Evolutionary conservation across 108 stramenopile species (phyloP).

Genomic region (Craspedostauros australis): DNA sequence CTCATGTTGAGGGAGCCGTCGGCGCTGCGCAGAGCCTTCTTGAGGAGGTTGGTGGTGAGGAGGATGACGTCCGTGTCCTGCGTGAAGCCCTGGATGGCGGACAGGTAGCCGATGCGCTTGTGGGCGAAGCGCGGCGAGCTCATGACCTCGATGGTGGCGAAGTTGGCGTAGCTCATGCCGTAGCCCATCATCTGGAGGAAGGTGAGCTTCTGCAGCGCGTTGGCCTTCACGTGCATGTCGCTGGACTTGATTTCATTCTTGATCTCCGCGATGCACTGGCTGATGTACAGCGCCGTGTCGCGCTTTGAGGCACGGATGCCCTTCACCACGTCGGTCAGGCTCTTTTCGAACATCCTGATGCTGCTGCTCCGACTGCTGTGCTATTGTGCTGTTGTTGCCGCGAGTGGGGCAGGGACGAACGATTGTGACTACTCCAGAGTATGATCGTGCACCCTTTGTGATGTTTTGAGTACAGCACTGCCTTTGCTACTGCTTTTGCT

Average conservation of each 20-base stretch:
- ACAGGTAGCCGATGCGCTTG: conserved; percentile 94
- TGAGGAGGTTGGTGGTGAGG: conserved; percentile 94
- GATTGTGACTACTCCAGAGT: too few relatives aligned
- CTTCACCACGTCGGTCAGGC: conserved; percentile 91
- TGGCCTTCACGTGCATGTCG: conserved; percentile 89
- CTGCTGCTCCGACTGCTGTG: too few relatives aligned
- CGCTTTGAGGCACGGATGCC: conserved; percentile 96
- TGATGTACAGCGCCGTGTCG: conserved; percentile 91
- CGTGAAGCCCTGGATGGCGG: conserved; percentile 91
- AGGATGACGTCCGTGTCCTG: conserved; percentile 95
- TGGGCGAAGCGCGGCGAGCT: conserved; percentile 90
- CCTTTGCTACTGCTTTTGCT: too few relatives aligned
- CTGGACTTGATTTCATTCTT: conserved; percentile 89
- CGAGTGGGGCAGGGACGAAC: too few relatives aligned
- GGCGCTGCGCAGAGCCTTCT: conserved; percentile 91
- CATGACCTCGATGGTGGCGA: conserved; percentile 95
- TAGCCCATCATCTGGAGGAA: conserved; percentile 98
- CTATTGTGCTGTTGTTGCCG: too few relatives aligned
- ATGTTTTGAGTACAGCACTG: too few relatives aligned
- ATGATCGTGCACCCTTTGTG: too few relatives aligned
- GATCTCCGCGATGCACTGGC: conserved; percentile 92
- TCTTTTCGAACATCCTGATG: conserved; percentile 89
- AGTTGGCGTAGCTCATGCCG: conserved; percentile 94
- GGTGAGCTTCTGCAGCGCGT: conserved; percentile 96
- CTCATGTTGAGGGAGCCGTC: conserved; percentile 36